Evolutionary conservation across 805 yeast genomes (phyloP).

Genomic region (Ogataea neopini): DNA sequence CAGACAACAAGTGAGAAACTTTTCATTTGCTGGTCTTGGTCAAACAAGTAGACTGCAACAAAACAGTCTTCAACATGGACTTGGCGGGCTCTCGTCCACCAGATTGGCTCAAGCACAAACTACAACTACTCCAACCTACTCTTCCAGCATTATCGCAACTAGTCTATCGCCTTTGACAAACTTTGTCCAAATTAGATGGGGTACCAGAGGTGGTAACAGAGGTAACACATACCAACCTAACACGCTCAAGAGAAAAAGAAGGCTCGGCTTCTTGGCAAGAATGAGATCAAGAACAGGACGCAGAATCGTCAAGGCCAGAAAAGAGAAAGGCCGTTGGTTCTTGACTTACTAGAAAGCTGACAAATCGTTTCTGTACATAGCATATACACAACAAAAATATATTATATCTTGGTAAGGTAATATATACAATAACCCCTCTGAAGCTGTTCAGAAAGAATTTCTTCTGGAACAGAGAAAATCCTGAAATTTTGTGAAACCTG

Average conservation of each 20-base stretch:
- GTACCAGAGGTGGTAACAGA: constrained; percentile 69
- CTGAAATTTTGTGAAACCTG: constrained; percentile 35
- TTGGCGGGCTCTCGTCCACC: constrained; percentile 5
- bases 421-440: constrained; percentile 48
- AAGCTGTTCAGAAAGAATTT: constrained; percentile 35
- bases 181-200: constrained; percentile 34
- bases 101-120: constrained; percentile 13
- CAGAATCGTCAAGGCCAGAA: constrained; percentile 74
- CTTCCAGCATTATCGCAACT: constrained; percentile 26
- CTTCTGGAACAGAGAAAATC: constrained; percentile 37
- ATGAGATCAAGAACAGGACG: constrained; percentile 74
- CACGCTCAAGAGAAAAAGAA: constrained; percentile 85
- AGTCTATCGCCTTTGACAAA: constrained; percentile 16
- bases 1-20: constrained; percentile 13
- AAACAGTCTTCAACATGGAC: constrained; percentile 4
- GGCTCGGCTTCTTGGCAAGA: constrained; percentile 86
- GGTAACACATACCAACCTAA: constrained; percentile 97
- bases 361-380: constrained; percentile 12
- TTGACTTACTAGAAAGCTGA: constrained; percentile 61
- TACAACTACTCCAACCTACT: constrained; percentile 16
- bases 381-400: background rate
- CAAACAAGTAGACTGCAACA: constrained; percentile 13
- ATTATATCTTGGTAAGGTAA: constrained; percentile 25
- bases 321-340: constrained; percentile 91
- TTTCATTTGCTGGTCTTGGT: constrained; percentile 19